A percentile compares a stretch with the other conserved stretches of the same genome.
Conservation (phyloP, 306 rosid genomes). For the Lablab purpureus region DNA sequence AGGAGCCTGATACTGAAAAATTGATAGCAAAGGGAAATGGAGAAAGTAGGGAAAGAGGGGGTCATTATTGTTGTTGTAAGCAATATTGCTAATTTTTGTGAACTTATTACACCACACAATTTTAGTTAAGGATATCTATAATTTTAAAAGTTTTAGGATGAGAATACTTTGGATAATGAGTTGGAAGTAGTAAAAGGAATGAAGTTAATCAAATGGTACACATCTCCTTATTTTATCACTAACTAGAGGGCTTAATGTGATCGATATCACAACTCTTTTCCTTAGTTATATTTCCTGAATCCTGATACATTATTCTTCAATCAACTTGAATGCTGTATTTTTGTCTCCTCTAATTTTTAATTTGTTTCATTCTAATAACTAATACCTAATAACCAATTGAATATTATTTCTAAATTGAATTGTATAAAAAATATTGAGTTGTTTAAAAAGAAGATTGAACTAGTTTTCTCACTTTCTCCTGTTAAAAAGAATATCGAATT, state of each 20-base stretch:
- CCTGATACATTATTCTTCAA: slow-evolving; percentile 12
- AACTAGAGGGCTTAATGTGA: slow-evolving; percentile 91
- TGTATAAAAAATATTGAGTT: too few relatives aligned
- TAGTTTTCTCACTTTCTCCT: too few relatives aligned
- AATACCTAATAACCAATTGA: not conserved
- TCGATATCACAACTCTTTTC: slow-evolving; percentile 41
- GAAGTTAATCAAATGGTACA: slow-evolving; percentile 84
- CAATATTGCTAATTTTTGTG: slow-evolving; percentile 31
- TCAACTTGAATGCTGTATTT: slow-evolving; percentile 16
- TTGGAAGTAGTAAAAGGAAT: slow-evolving; percentile 98
- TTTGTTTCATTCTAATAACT: not conserved
- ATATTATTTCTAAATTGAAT: too few relatives aligned
- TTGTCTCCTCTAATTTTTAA: not conserved
- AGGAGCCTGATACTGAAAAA: slow-evolving; percentile 88
- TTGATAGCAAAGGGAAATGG: slow-evolving; percentile 95
- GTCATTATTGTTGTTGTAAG: slow-evolving; percentile 91
- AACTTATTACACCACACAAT: slow-evolving; percentile 7
- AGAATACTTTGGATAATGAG: slow-evolving; percentile 88
- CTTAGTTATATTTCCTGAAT: slow-evolving; percentile 27
- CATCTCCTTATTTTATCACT: slow-evolving; percentile 91
- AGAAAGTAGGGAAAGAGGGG: slow-evolving; percentile 97
- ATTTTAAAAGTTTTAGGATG: slow-evolving; percentile 66
- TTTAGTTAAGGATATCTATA: slow-evolving; percentile 39
- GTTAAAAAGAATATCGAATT: too few relatives aligned
- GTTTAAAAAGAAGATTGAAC: too few relatives aligned